Evolutionary conservation across 805 yeast genomes (phyloP).

Genomic region (Wickerhamiella alocasiicola): DNA sequence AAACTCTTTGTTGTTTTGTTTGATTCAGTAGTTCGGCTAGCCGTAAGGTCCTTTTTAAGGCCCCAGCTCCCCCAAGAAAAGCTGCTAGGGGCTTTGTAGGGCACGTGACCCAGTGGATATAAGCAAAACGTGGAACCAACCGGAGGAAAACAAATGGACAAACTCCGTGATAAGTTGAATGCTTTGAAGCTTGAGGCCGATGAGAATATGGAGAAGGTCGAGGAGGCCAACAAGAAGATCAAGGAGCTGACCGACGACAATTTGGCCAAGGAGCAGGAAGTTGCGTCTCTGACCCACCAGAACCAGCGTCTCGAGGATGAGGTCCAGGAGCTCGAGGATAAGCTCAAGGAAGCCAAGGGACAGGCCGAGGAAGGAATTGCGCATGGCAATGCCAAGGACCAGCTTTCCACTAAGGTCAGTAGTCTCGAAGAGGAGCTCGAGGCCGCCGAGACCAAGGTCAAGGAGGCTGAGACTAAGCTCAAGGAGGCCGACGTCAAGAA

Average conservation of each 20-base stretch:
- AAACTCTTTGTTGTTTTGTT: too few species aligned
- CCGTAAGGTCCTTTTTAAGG: too few species aligned
- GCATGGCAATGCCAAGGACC: conserved; percentile 79
- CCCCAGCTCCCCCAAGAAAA: too few species aligned
- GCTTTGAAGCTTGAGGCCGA: conserved; percentile 87
- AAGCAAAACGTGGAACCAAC: conserved; percentile 5
- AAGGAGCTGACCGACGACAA: conserved; percentile 87
- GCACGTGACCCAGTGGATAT: conserved; percentile 9
- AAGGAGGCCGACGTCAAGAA: conserved; percentile 93
- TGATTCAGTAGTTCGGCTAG: too few species aligned
- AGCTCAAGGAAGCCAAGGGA: conserved; percentile 52
- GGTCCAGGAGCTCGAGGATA: conserved; percentile 50
- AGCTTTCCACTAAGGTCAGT: conserved; percentile 78
- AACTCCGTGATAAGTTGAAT: conserved; percentile 22
- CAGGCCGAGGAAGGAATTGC: conserved; percentile 85
- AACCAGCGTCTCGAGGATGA: conserved; percentile 83
- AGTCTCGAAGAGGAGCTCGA: conserved; percentile 85
- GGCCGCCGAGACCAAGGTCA: conserved; percentile 77
- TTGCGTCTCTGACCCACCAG: conserved; percentile 83
- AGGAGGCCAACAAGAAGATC: conserved; percentile 65
- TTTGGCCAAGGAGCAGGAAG: conserved; percentile 87
- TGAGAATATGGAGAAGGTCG: conserved; percentile 94
- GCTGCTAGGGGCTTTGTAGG: not conserved
- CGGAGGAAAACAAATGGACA: conserved; percentile 43
- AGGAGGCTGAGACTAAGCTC: conserved; percentile 85